These are phyloP conservation scores for Anthoceros angustus DNA, from an alignment of 225 moss, liverwort and hornwort genomes.

Conservation along the genomic window DNA sequence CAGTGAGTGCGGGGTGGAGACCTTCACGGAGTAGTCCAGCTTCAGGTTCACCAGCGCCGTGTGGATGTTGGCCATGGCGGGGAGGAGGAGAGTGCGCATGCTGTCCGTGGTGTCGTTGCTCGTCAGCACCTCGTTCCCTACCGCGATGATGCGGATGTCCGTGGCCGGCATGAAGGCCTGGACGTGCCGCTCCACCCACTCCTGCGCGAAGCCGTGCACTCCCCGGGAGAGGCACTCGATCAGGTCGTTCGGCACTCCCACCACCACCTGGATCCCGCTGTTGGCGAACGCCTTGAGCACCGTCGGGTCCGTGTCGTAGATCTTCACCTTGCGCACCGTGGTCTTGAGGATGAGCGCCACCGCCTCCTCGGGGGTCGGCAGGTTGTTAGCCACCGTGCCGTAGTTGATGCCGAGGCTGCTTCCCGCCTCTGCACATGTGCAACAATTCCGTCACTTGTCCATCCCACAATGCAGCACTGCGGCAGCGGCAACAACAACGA, in stretches of 20 bases:
- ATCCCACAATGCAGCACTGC: too few relatives aligned
- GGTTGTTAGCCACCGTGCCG: slow-evolving; percentile 50
- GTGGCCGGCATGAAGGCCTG: slow-evolving; percentile 16
- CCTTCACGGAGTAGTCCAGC: slow-evolving; percentile 17
- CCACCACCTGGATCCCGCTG: slow-evolving; percentile 57
- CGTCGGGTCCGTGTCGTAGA: slow-evolving; percentile 45
- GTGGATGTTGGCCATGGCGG: slow-evolving; percentile 38
- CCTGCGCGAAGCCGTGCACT: slow-evolving; percentile 13
- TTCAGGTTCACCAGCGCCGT: slow-evolving; percentile 19
- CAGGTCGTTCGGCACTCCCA: slow-evolving; percentile 52
- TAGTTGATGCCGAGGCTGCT: slow-evolving; percentile 67
- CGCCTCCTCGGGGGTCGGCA: slow-evolving; percentile 32
- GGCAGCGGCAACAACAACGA: too few relatives aligned
- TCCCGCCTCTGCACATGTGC: slow-evolving; percentile 17
- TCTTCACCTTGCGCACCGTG: slow-evolving; percentile 50
- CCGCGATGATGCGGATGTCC: slow-evolving; percentile 17
- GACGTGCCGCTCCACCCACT: slow-evolving; percentile 33
- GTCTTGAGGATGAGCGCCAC: slow-evolving; percentile 42
- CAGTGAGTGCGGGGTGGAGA: slow-evolving; percentile 39
- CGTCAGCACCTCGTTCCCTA: slow-evolving; percentile 44
- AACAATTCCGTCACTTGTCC: too few relatives aligned
- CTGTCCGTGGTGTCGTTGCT: slow-evolving; percentile 6
- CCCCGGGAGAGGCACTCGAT: slow-evolving; percentile 26
- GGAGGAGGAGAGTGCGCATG: slow-evolving; percentile 19
- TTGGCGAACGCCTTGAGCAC: slow-evolving; percentile 56